Conservation (phyloP, 805 yeast genomes). For the Brettanomyces nanus region DNA sequence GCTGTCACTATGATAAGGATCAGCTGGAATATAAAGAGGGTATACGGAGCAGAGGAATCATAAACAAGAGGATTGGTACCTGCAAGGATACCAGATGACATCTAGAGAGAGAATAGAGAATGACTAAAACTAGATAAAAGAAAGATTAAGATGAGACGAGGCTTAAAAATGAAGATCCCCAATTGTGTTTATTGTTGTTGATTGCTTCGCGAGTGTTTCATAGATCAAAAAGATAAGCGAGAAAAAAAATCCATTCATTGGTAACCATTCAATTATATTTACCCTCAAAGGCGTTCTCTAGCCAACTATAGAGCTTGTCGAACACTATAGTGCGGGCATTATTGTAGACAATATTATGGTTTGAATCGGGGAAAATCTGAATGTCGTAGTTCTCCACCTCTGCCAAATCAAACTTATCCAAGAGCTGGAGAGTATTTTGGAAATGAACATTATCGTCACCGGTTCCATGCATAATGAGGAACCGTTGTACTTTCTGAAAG, state of each 20-base stretch:
- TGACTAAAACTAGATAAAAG: neutral
- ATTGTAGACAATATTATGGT: conserved; percentile 73
- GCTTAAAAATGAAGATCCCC: neutral
- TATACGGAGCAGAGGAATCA: conserved; percentile 49
- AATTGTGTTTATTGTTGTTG: neutral
- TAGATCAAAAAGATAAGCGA: too few species aligned
- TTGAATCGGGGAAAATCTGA: conserved; percentile 88
- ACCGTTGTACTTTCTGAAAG: conserved; percentile 44
- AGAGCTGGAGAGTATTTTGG: conserved; percentile 54
- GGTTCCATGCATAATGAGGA: conserved; percentile 71
- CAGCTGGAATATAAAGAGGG: conserved; percentile 64
- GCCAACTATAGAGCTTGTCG: conserved; percentile 66
- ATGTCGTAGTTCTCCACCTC: conserved; percentile 71
- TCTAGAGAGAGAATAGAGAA: neutral
- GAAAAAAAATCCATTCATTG: too few species aligned
- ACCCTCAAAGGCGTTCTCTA: conserved; percentile 42
- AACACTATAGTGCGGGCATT: conserved; percentile 71
- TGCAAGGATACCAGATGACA: conserved; percentile 55
- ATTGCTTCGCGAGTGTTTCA: too few species aligned
- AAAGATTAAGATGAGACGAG: neutral
- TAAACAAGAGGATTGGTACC: conserved; percentile 66
- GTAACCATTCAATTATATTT: too few species aligned
- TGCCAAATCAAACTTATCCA: conserved; percentile 48
- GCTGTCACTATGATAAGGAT: conserved; percentile 52
- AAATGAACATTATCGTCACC: conserved; percentile 82